These are phyloP conservation scores for Pyricularia grisea DNA, from an alignment of 2,329 filamentous ascomycete species.

Conservation along the genomic window DNA sequence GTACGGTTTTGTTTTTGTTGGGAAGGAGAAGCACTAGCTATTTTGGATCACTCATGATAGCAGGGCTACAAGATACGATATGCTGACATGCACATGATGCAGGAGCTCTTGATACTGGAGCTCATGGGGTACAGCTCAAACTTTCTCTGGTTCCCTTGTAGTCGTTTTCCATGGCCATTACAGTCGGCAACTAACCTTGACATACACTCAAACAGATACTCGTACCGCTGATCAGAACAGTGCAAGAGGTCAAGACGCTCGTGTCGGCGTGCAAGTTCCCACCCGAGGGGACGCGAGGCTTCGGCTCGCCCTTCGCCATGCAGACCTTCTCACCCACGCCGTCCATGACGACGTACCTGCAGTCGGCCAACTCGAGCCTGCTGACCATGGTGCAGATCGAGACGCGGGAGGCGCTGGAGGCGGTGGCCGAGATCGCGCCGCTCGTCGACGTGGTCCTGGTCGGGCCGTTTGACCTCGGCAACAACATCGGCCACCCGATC, in stretches of 20 bases:
- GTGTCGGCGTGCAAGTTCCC: slow-evolving; percentile 47
- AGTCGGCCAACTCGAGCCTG: slow-evolving; percentile 45
- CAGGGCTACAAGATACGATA: neutral
- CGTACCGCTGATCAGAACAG: slow-evolving; percentile 44
- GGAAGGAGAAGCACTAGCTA: too few relatives aligned
- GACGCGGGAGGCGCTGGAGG: slow-evolving; percentile 50
- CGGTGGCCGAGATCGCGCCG: slow-evolving; percentile 52
- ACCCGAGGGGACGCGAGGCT: slow-evolving; percentile 41
- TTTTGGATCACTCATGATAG: too few relatives aligned
- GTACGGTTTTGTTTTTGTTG: slow-evolving; percentile 21
- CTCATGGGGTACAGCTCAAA: slow-evolving; percentile 37
- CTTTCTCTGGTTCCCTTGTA: neutral
- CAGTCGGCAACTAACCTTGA: neutral
- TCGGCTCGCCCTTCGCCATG: slow-evolving; percentile 46
- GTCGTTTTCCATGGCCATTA: neutral
- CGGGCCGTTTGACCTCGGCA: slow-evolving; percentile 57
- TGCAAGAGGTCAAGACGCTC: slow-evolving; percentile 39
- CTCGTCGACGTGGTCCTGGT: slow-evolving; percentile 57
- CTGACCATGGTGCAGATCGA: slow-evolving; percentile 62
- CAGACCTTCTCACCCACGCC: slow-evolving; percentile 36
- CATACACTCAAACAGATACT: slow-evolving; percentile 26
- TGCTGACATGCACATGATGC: neutral
- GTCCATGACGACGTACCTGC: slow-evolving; percentile 44
- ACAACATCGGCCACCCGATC: slow-evolving; percentile 54
- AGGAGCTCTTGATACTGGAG: slow-evolving; percentile 49